A percentile compares a stretch with the other conserved stretches of the same genome.
These are phyloP conservation scores for Arabidopsis arenosa DNA, from an alignment of 345 rosid genomes.

Conservation along the genomic window DNA sequence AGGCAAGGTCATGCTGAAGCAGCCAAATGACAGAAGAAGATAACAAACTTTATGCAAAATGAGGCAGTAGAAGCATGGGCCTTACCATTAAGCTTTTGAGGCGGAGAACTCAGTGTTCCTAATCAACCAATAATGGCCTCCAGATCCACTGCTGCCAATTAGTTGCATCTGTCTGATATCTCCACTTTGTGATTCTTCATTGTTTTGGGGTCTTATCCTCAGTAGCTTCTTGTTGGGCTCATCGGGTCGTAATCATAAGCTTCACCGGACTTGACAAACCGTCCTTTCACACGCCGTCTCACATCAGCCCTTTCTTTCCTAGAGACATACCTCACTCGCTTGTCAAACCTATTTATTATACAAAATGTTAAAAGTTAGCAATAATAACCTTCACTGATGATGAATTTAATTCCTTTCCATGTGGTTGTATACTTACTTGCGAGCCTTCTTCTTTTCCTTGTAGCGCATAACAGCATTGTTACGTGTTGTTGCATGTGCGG, in stretches of 20 bases:
- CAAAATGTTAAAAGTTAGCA: conserved; percentile 12
- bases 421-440: conserved; percentile 63
- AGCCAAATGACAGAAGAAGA: conserved; percentile 14
- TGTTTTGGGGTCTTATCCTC: conserved; percentile 40
- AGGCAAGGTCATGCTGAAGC: conserved; percentile 14
- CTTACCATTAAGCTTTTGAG: background rate
- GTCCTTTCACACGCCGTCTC: conserved; percentile 89
- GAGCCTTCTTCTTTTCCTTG: conserved; percentile 89
- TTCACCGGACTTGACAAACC: conserved; percentile 93
- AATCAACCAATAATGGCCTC: background rate
- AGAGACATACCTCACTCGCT: conserved; percentile 80
- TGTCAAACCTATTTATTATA: conserved; percentile 68
- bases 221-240: conserved; percentile 78
- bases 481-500: conserved; percentile 63
- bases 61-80: conserved; percentile 14
- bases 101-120: conserved; percentile 1
- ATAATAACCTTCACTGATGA: background rate
- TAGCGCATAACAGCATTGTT: conserved; percentile 86
- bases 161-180: conserved; percentile 7
- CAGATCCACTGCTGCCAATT: background rate
- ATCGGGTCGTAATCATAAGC: conserved; percentile 88
- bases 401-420: background rate
- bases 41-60: conserved; percentile 7
- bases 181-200: conserved; percentile 25
- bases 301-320: conserved; percentile 75